Conservation (phyloP, 495 filamentous ascomycete genomes). For the Bacidia rubella region DNA sequence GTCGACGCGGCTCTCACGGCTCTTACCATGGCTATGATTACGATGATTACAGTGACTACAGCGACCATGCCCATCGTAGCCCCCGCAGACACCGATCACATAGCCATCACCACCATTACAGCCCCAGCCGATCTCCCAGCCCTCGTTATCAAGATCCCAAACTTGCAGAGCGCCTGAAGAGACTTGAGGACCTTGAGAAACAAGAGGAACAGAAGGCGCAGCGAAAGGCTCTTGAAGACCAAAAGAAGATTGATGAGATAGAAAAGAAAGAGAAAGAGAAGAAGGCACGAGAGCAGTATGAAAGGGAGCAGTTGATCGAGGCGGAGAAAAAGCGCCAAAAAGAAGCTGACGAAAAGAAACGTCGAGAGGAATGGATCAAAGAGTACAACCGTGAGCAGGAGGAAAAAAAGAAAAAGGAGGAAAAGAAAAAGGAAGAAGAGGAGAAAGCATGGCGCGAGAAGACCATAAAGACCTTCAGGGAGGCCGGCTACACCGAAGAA, state of each 20-base stretch:
- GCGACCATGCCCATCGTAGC: slow-evolving; percentile 5
- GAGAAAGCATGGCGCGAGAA: slow-evolving; percentile 11
- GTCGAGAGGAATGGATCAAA: slow-evolving; percentile 8
- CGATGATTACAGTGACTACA: slow-evolving; percentile 13
- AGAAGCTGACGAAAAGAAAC: slow-evolving; percentile 4
- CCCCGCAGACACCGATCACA: not conserved
- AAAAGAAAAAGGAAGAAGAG: slow-evolving; percentile 16
- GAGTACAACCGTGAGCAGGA: slow-evolving; percentile 11
- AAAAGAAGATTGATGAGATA: slow-evolving; percentile 5
- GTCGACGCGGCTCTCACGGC: slow-evolving; percentile 7
- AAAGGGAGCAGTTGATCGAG: slow-evolving; percentile 11
- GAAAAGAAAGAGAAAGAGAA: slow-evolving; percentile 12
- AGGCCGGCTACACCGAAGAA: slow-evolving; percentile 15
- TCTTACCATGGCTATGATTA: slow-evolving; percentile 9
- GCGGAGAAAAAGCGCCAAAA: slow-evolving; percentile 5
- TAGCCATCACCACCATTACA: not conserved
- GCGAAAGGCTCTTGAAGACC: slow-evolving; percentile 12
- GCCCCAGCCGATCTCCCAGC: slow-evolving; percentile 9
- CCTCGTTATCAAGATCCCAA: slow-evolving; percentile 12
- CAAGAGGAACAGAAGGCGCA: slow-evolving; percentile 9
- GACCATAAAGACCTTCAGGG: slow-evolving; percentile 11
- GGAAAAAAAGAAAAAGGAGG: slow-evolving; percentile 16
- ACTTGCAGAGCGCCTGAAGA: slow-evolving; percentile 11
- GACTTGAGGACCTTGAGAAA: slow-evolving; percentile 16
- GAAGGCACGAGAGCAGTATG: slow-evolving; percentile 14